These are phyloP conservation scores for Cyphellophora attinorum DNA, from an alignment of 2,329 filamentous ascomycete species.

Conservation along the genomic window DNA sequence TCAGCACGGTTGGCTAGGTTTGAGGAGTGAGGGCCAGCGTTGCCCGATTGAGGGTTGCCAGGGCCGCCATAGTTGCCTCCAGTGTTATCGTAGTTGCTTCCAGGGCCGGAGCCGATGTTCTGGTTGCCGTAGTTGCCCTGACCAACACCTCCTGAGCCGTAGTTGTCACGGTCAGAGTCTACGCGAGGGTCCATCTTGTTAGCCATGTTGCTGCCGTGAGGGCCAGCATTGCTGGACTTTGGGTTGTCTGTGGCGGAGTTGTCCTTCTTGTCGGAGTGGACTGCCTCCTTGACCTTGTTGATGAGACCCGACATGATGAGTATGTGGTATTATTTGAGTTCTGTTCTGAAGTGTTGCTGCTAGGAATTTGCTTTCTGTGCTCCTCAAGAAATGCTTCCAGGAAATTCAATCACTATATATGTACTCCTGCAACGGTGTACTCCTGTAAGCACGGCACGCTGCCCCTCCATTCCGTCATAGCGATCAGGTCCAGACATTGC, in stretches of 20 bases:
- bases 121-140: conserved; percentile 9
- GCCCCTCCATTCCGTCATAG: neutral
- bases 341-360: conserved; percentile 1
- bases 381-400: too few species aligned
- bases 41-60: conserved; percentile 5
- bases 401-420: too few species aligned
- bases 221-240: conserved; percentile 23
- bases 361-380: too few species aligned
- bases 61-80: neutral
- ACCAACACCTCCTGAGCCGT: neutral
- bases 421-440: too few species aligned
- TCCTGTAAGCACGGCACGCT: too few species aligned
- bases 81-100: conserved; percentile 7
- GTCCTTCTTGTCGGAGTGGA: conserved; percentile 24
- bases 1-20: conserved; percentile 31
- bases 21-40: conserved; percentile 26
- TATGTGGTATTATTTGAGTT: conserved; percentile 1
- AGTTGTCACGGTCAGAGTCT: conserved; percentile 20
- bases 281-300: conserved; percentile 39
- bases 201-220: conserved; percentile 32
- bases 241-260: conserved; percentile 10
- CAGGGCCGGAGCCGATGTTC: conserved; percentile 8
- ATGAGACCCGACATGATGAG: conserved; percentile 35
- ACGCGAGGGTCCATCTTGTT: conserved; percentile 30
- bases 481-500: neutral